A percentile compares a stretch with the other conserved stretches of the same genome.
These are phyloP conservation scores for Aureobasidium uvarum DNA, from an alignment of 2,329 filamentous ascomycete species.

Conservation along the genomic window DNA sequence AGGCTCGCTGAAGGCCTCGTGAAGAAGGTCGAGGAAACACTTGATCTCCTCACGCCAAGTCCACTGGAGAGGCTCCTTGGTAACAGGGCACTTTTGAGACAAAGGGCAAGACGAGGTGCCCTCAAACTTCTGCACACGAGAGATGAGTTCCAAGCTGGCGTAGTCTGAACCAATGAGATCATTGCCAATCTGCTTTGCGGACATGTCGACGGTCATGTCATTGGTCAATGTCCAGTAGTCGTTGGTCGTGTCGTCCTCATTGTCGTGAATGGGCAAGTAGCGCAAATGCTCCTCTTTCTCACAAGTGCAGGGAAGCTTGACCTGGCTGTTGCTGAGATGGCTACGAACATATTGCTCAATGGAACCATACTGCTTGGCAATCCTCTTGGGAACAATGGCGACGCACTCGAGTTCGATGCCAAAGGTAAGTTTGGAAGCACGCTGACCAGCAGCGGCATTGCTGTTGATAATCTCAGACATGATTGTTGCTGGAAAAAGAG, in stretches of 20 bases:
- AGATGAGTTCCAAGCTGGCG: not conserved
- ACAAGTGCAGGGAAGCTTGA: slow-evolving; percentile 1
- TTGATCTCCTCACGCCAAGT: not conserved
- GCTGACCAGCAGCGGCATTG: slow-evolving; percentile 19
- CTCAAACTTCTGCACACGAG: slow-evolving; percentile 7
- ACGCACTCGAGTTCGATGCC: slow-evolving; percentile 11
- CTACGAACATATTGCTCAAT: not conserved
- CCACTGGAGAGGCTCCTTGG: not conserved
- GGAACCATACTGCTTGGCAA: not conserved
- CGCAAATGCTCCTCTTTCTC: not conserved
- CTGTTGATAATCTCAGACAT: not conserved
- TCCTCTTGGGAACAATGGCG: not conserved
- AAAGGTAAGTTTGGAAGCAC: not conserved
- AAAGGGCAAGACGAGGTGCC: not conserved
- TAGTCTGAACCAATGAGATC: not conserved
- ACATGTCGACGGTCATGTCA: not conserved
- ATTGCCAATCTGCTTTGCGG: not conserved
- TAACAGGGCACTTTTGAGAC: not conserved
- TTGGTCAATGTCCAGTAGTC: not conserved
- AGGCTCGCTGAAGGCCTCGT: not conserved
- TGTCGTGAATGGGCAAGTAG: not conserved
- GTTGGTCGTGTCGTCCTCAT: not conserved
- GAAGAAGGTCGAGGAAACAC: not conserved
- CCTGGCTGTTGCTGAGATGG: not conserved
- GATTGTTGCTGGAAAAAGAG: not conserved